Evolutionary conservation across 345 rosid genomes (phyloP).

Genomic region (Psidium guajava): DNA sequence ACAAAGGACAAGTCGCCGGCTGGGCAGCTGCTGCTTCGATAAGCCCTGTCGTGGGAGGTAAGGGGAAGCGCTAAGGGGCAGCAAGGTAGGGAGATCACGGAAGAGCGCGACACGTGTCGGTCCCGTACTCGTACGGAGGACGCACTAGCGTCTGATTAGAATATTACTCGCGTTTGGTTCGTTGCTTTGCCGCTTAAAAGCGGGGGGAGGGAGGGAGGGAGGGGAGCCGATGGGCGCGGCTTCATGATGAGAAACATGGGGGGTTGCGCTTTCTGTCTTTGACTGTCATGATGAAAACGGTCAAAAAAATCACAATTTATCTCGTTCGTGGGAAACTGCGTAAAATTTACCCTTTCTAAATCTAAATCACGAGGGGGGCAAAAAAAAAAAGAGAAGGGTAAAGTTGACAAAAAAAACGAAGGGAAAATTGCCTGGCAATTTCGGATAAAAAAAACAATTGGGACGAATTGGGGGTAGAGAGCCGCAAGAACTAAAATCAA

Average conservation of each 20-base stretch:
- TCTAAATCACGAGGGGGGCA: no score
- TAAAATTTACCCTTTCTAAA: neutral
- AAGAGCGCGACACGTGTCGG: constrained; percentile 2
- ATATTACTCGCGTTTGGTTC: neutral
- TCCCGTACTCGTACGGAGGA: neutral
- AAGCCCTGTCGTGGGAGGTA: neutral
- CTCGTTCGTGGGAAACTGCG: neutral
- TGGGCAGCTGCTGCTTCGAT: constrained; percentile 7
- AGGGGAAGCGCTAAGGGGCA: neutral
- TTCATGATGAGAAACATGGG: constrained; percentile 1
- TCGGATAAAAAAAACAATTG: neutral
- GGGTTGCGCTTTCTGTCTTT: neutral
- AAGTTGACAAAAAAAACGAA: no score
- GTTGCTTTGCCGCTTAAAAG: neutral
- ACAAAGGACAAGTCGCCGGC: constrained; percentile 43
- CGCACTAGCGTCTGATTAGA: neutral
- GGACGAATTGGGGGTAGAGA: neutral
- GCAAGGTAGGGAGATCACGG: neutral
- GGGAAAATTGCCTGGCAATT: no score
- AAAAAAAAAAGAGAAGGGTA: no score
- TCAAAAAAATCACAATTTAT: neutral
- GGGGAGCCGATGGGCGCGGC: neutral
- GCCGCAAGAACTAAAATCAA: neutral
- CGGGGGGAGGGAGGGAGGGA: neutral
- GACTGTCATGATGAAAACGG: neutral